Evolutionary conservation across 78 protist genomes (phyloP), one percentile per base, ranked within the genome.

Genomic region (Guillardia theta): DNA sequence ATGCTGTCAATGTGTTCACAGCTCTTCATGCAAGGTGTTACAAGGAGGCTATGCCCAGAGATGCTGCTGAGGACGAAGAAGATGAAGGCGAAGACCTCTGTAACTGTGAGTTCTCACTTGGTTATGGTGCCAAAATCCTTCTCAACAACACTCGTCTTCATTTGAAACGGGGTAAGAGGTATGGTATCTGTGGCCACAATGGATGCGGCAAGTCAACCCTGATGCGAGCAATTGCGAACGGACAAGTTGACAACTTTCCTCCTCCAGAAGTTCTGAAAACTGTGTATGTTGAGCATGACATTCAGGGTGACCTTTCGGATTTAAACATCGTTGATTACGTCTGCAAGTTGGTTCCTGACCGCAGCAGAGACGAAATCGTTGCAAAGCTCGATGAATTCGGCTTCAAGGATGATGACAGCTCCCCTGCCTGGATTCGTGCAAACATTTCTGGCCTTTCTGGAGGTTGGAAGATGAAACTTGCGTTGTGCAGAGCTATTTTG

Each of bases 381-480:
- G 27, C 88, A 64, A 37, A 43, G 76, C 90, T 76, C 58, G 96
- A 22, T 48, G 90, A 39, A 19, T 39, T 80, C 36, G 90, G 97
- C 47, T 92, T 96, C 96, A 88, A 50, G 37, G 93, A 88, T 24
- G 93, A 93, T 48, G 5, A 30, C 93, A 4, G 21, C 53, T 30
- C 93, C 44, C 83, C 95, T 2, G 95, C 93, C 22, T 92, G 93
- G 94, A 22, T 70, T 44, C 48, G 0, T 27, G 94, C 76, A 46
- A 8, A 94, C n/a, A 95, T 96, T 22, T 18, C 94, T 24, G 41
- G 93, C 19, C 94, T 97, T 27, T 97, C 98, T 1, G 99, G 99
- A 1, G 99, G 99, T 12, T 98, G 99, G 99, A 78, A 92, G 53
- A 95, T 95, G 96, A 78, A 88, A 53, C 62, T 93, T 33, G 93